A percentile compares a stretch with the other conserved stretches of the same genome.
Conservation (phyloP, 148 eudicot genomes). For the Rhododendron molle region DNA sequence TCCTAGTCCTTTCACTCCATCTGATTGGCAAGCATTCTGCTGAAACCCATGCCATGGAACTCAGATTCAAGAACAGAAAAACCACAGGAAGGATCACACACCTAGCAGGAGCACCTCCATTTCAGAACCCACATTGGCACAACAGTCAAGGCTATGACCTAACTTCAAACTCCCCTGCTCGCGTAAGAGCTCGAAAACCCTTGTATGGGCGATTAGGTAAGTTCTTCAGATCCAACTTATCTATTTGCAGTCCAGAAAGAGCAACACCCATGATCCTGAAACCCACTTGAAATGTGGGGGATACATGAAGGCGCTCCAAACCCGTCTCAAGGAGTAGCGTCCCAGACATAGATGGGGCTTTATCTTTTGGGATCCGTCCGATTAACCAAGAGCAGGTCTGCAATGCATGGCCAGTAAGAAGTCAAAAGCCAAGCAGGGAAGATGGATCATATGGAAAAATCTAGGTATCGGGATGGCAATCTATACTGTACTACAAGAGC, state of each 20-base stretch:
- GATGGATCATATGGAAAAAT: background rate
- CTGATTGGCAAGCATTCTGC: background rate
- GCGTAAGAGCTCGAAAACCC: conserved; percentile 83
- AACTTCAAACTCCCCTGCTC: conserved; percentile 75
- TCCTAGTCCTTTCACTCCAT: background rate
- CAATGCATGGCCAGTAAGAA: background rate
- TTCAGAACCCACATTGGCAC: background rate
- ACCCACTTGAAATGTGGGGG: conserved; percentile 68
- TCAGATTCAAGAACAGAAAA: background rate
- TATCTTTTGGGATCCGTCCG: conserved; percentile 67
- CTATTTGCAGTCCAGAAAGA: conserved; percentile 78
- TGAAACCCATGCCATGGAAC: background rate
- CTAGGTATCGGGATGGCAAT: background rate
- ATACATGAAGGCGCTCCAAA: conserved; percentile 64
- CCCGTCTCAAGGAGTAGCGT: conserved; percentile 67
- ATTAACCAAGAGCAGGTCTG: conserved; percentile 80
- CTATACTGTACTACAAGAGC: background rate
- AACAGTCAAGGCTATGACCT: conserved; percentile 46
- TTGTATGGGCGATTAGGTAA: conserved; percentile 68
- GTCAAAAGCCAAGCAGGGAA: background rate
- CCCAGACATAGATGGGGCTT: conserved; percentile 84
- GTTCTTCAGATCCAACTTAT: conserved; percentile 65
- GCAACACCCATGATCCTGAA: conserved; percentile 88
- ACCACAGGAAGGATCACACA: background rate
- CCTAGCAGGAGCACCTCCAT: background rate